Base-by-base conservation (phyloP, 805 yeast species). In the Candida ascalaphidarum region DNA sequence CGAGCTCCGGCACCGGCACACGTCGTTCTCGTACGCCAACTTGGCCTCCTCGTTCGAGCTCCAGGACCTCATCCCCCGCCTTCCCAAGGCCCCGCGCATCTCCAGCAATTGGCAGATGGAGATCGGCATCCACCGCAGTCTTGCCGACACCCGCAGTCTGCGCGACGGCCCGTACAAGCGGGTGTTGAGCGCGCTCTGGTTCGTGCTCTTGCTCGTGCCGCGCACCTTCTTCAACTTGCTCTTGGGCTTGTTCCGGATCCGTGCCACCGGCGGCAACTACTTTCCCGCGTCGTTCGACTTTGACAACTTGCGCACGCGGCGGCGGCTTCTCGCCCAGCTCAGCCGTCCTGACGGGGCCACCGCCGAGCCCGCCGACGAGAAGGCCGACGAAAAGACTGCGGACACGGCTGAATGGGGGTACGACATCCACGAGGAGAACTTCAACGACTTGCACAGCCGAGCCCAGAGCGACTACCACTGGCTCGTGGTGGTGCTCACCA, bases 151-250 rank as follows among this genome's bases (percentile, higher is more conserved):
- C 8, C 14, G 13, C 27, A 10, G 28, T 29, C n/a, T n/a, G n/a
- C n/a, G n/a, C n/a, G n/a, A n/a, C n/a, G n/a, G n/a, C n/a, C n/a
- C n/a, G 23, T 34, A 31, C 6, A 33, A 29, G 11, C 53, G 10
- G 16, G 35, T 46, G 8, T 29, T 43, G 7, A 25, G 39, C 11
- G 68, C 77, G 2, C 30, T 75, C 5, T 44, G 78, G 40, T 56
- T 77, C 28, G 44, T 77, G 2, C 39, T 80, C 2, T 48, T 77
- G 46, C 35, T 78, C 5, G 49, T 80, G 8, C 88, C 86, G 9
- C 66, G 61, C 31, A 39, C 74, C 2, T 26, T 73, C 7, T 53
- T 71, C 26, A 54, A 58, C 7, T 29, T 71, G 7, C 41, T 71
- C 2, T 43, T 60, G 8, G 61, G 72, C 1, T 40, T 53, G 4